Base-by-base conservation (phyloP, 768 basidiomycete genomes). In the Podaxis carcinomalis region DNA sequence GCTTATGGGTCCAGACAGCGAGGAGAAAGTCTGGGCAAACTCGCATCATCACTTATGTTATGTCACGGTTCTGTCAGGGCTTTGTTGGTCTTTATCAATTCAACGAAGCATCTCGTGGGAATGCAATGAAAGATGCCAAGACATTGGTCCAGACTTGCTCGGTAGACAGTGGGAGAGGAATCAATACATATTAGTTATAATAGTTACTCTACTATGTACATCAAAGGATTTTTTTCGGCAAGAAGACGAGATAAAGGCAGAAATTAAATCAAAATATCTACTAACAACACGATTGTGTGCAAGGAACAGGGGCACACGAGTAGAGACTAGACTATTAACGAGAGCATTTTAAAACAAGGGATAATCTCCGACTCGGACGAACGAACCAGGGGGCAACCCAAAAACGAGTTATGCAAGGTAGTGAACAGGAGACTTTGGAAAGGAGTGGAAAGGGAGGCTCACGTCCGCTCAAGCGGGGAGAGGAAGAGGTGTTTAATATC, bases 151-250 rank as follows among this genome's bases (percentile, higher is more conserved):
- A 40, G 10, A 27, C 16, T 39, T 56, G 40, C 14, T 56, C 54
- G 6, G 4, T 16, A 13, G 39, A 11, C 28, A 21, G 37, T 4
- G 19, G n/a, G 25, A n/a, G 21, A 46, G 47, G 23, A 51, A 25
- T 40, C 58, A 53, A 54, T 60, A 60, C 59, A 60, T 60, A 60
- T 60, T 60, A 60, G 32, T 35, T 46, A 60, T 60, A 60, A 60
- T 42, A 37, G 42, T 55, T 60, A 60, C 21, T 60, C 52, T 60
- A 60, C 40, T 60, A 21, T 21, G 42, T 60, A 60, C 52, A 60
- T 44, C 40, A 44, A 40, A 39, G 40, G 28, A 32, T 13, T n/a
- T 13, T 13, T 60, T 59, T 54, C 54, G 6, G 54, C 51, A 60
- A 49, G 40, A 60, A 53, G 52, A 39, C 32, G 59, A 54, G 42